phyloP scores from a whole-genome alignment of 768 basidiomycete genomes.

The Myochromella boudieri region DNA sequence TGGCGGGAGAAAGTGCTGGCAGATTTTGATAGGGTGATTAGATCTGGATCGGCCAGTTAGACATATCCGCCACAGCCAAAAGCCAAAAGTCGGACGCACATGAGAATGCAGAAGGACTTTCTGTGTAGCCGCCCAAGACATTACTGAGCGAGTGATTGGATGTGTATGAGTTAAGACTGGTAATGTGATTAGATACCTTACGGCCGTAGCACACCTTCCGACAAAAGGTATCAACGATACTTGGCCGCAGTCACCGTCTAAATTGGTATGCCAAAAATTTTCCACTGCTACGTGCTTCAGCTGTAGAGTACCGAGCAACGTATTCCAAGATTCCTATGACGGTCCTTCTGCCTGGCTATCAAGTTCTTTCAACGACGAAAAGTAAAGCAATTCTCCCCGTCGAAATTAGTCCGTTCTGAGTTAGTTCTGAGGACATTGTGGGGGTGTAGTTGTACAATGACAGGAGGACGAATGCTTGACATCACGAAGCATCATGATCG shows the following conservation, averaged over 20 bases:
- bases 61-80: conserved; percentile 64
- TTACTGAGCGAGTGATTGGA: conserved; percentile 23
- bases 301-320: conserved; percentile 21
- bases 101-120: conserved; percentile 55
- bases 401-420: too few species aligned
- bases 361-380: conserved; percentile 53
- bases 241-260: conserved; percentile 3
- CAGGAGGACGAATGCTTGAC: too few species aligned
- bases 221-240: conserved; percentile 1
- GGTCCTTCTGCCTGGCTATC: conserved; percentile 50
- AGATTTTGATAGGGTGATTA: not conserved
- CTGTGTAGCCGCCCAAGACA: conserved; percentile 84
- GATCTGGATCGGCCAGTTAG: conserved; percentile 50
- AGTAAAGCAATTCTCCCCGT: conserved; percentile 41
- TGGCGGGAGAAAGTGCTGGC: conserved; percentile 64
- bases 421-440: too few species aligned
- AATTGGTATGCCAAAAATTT: conserved; percentile 53
- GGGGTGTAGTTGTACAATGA: too few species aligned
- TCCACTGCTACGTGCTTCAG: conserved; percentile 30
- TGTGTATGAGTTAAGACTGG: not conserved
- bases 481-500: too few species aligned
- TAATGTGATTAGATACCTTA: conserved; percentile 43
- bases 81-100: conserved; percentile 89
- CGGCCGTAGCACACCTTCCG: conserved; percentile 73
- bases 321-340: conserved; percentile 41